phyloP scores from a whole-genome alignment of 768 basidiomycete species.

The Tephrocybe sp. region DNA sequence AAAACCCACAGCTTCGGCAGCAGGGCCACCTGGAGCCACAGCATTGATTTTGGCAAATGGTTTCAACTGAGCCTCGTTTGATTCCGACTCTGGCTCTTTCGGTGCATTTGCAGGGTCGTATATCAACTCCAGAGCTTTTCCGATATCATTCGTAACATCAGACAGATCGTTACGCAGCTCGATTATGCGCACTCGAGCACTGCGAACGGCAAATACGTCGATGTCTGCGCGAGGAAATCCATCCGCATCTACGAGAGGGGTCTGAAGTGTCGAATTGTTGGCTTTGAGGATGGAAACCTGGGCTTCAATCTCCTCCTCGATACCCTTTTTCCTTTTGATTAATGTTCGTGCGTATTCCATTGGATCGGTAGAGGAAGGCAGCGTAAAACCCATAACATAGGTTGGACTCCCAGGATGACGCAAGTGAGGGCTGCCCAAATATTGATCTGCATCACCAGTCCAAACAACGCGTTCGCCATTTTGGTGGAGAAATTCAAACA shows the following conservation, averaged over 20 bases:
- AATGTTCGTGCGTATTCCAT: slow-evolving; percentile 60
- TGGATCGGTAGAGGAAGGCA: slow-evolving; percentile 42
- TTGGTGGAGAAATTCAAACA: not conserved
- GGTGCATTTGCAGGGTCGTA: slow-evolving; percentile 44
- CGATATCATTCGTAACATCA: slow-evolving; percentile 63
- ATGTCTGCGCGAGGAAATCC: slow-evolving; percentile 90
- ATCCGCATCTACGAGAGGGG: slow-evolving; percentile 79
- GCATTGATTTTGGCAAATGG: slow-evolving; percentile 84
- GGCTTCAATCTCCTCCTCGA: slow-evolving; percentile 68
- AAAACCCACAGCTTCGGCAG: slow-evolving; percentile 65
- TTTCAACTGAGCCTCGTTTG: slow-evolving; percentile 14
- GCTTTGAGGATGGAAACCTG: slow-evolving; percentile 61
- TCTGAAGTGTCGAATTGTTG: slow-evolving; percentile 62
- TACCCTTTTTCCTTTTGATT: slow-evolving; percentile 63
- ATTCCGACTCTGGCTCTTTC: slow-evolving; percentile 16
- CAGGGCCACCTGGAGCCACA: slow-evolving; percentile 80
- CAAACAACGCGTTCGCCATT: slow-evolving; percentile 8
- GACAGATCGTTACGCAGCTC: slow-evolving; percentile 78
- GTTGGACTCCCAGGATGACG: slow-evolving; percentile 1
- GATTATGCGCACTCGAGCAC: slow-evolving; percentile 74
- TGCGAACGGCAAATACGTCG: slow-evolving; percentile 76
- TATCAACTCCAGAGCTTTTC: slow-evolving; percentile 63
- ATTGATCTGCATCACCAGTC: not conserved
- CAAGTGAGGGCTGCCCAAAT: not conserved
- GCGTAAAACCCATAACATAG: slow-evolving; percentile 41